These are phyloP conservation scores for Gastrolobium bilobum DNA, from an alignment of 306 rosid species.

Conservation along the genomic window DNA sequence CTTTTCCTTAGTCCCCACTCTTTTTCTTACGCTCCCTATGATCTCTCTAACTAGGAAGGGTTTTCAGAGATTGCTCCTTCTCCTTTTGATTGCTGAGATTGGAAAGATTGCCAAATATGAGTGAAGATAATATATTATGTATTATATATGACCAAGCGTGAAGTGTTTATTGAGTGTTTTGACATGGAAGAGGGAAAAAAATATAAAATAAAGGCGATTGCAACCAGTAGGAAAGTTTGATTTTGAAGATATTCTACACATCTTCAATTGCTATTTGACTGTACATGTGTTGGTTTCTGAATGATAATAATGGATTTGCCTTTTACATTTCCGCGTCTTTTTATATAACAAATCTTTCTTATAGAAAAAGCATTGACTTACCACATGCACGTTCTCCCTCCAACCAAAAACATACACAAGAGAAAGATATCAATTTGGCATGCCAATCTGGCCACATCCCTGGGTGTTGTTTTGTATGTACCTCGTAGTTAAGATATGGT, in stretches of 20 bases:
- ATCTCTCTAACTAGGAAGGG: slow-evolving; percentile 50
- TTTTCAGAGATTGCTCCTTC: slow-evolving; percentile 48
- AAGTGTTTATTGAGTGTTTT: slow-evolving; percentile 64
- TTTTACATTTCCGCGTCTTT: neutral
- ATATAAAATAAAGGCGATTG: slow-evolving; percentile 53
- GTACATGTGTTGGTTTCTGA: slow-evolving; percentile 50
- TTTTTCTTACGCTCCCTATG: neutral
- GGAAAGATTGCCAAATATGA: slow-evolving; percentile 58
- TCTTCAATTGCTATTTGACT: slow-evolving; percentile 49
- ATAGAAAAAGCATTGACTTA: slow-evolving; percentile 26
- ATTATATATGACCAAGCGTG: slow-evolving; percentile 51
- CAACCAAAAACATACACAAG: neutral
- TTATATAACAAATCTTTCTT: slow-evolving; percentile 39
- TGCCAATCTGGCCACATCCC: slow-evolving; percentile 11
- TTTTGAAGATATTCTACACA: slow-evolving; percentile 36
- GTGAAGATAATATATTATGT: slow-evolving; percentile 46
- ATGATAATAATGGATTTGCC: slow-evolving; percentile 53
- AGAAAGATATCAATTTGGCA: neutral
- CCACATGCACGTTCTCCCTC: slow-evolving; percentile 18
- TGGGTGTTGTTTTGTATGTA: neutral
- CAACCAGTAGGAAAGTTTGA: slow-evolving; percentile 57
- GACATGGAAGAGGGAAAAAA: slow-evolving; percentile 51
- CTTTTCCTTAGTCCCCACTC: slow-evolving; percentile 68
- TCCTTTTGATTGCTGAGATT: slow-evolving; percentile 46
- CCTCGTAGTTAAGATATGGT: too few species aligned